phyloP scores from a whole-genome alignment of 2,329 filamentous ascomycete genomes.

The Thelonectria rubi region DNA sequence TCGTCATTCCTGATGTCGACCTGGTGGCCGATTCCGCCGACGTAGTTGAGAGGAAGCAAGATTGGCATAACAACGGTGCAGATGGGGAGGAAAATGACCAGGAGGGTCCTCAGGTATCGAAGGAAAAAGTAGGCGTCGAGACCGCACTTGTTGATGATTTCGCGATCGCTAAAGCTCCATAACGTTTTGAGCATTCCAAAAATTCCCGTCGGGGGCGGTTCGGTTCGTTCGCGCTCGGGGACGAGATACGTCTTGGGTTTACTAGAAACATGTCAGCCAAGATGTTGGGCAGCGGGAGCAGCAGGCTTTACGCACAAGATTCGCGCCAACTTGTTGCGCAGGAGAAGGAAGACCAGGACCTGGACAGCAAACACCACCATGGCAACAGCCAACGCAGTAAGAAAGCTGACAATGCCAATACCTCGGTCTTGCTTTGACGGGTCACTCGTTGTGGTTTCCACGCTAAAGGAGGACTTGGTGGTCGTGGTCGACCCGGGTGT shows the following conservation, averaged over 20 bases:
- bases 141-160: slow-evolving; percentile 94
- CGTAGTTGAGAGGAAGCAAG: slow-evolving; percentile 83
- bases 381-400: slow-evolving; percentile 71
- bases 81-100: slow-evolving; percentile 92
- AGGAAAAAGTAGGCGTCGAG: slow-evolving; percentile 98
- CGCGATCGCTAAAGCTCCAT: slow-evolving; percentile 75
- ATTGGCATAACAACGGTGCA: slow-evolving; percentile 82
- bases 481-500: slow-evolving; percentile 23
- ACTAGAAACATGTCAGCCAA: slow-evolving; percentile 51
- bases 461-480: background rate
- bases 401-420: slow-evolving; percentile 57
- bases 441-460: slow-evolving; percentile 10
- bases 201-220: slow-evolving; percentile 70
- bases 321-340: slow-evolving; percentile 80
- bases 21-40: slow-evolving; percentile 72
- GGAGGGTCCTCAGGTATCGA: slow-evolving; percentile 78
- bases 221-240: slow-evolving; percentile 82
- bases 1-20: slow-evolving; percentile 52
- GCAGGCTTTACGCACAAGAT: slow-evolving; percentile 73
- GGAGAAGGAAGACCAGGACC: slow-evolving; percentile 75
- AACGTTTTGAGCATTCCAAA: slow-evolving; percentile 65
- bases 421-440: slow-evolving; percentile 56
- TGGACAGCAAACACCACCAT: slow-evolving; percentile 70
- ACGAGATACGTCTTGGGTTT: slow-evolving; percentile 88
- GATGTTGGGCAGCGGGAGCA: background rate